phyloP scores from a whole-genome alignment of 768 basidiomycete species.

The Mycena pura region DNA sequence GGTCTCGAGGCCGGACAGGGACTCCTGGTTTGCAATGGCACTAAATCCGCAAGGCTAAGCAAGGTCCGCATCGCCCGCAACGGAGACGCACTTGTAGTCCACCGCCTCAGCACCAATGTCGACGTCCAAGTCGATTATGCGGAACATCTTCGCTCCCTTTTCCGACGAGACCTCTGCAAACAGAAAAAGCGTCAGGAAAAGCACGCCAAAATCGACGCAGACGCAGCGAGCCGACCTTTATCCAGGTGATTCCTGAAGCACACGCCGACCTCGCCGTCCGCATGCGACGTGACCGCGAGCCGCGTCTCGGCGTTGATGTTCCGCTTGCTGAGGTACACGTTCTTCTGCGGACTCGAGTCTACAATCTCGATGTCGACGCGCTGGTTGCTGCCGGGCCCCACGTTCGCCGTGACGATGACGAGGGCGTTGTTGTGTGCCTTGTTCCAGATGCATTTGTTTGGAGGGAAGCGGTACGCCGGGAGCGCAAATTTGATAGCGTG shows the following conservation, averaged over 20 bases:
- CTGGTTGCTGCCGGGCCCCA: conserved; percentile 76
- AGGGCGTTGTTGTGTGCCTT: conserved; percentile 84
- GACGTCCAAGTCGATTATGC: conserved; percentile 90
- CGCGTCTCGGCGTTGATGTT: conserved; percentile 90
- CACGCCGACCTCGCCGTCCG: conserved; percentile 93
- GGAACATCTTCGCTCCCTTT: conserved; percentile 56
- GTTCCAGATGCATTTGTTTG: conserved; percentile 94
- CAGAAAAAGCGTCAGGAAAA: not conserved
- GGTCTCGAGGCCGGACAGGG: conserved; percentile 91
- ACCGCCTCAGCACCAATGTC: conserved; percentile 99
- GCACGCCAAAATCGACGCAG: not conserved
- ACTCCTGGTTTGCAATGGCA: conserved; percentile 98
- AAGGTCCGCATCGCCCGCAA: not conserved
- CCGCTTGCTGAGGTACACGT: conserved; percentile 90
- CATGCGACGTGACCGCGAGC: conserved; percentile 92
- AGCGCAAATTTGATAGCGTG: conserved; percentile 87
- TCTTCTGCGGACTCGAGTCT: conserved; percentile 83
- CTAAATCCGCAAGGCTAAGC: conserved; percentile 45
- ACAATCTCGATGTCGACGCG: conserved; percentile 94
- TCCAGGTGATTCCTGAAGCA: conserved; percentile 89
- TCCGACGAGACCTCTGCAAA: conserved; percentile 53
- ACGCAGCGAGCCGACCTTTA: conserved; percentile 59
- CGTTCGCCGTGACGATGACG: conserved; percentile 96
- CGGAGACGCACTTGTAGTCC: conserved; percentile 90
- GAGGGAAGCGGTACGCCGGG: conserved; percentile 73